Conservation (phyloP, 768 basidiomycete genomes). For the Chlorophyllum brunneum region DNA sequence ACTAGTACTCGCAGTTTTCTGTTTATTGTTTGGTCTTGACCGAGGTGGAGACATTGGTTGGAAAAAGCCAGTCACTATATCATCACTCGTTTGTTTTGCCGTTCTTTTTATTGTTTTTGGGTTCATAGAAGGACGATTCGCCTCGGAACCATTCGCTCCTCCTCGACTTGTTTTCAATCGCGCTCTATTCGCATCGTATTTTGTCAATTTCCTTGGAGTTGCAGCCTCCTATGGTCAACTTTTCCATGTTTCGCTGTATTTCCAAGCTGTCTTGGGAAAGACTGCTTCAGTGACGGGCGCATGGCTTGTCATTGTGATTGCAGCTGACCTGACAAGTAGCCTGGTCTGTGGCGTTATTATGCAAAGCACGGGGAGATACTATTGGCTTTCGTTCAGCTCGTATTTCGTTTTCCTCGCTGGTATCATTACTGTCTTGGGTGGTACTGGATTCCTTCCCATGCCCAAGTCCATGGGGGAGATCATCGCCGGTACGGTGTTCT, state of each 20-base stretch:
- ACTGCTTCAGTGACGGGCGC: conserved; percentile 46
- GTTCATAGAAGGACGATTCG: conserved; percentile 43
- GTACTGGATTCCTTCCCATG: conserved; percentile 34
- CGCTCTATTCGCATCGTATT: conserved; percentile 48
- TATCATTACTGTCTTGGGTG: conserved; percentile 25
- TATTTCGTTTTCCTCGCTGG: conserved; percentile 38
- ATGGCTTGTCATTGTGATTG: conserved; percentile 46
- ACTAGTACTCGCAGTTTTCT: conserved; percentile 52
- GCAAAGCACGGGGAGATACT: conserved; percentile 56
- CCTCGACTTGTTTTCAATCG: conserved; percentile 46
- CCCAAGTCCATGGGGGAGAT: conserved; percentile 31
- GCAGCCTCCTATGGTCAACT: conserved; percentile 39
- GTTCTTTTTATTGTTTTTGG: conserved; percentile 35
- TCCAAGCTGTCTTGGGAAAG: conserved; percentile 52
- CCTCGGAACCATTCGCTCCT: conserved; percentile 57
- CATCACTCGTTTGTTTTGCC: conserved; percentile 29
- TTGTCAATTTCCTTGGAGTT: conserved; percentile 54
- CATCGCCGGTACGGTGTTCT: conserved; percentile 40
- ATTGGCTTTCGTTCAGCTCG: conserved; percentile 42
- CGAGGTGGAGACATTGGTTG: conserved; percentile 48
- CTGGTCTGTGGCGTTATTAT: conserved; percentile 49
- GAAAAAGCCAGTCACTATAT: conserved; percentile 34
- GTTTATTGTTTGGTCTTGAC: conserved; percentile 55
- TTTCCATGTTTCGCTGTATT: conserved; percentile 54
- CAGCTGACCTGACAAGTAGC: conserved; percentile 44